These are phyloP conservation scores for Trifolium pratense DNA, from an alignment of 306 rosid genomes.

Conservation along the genomic window DNA sequence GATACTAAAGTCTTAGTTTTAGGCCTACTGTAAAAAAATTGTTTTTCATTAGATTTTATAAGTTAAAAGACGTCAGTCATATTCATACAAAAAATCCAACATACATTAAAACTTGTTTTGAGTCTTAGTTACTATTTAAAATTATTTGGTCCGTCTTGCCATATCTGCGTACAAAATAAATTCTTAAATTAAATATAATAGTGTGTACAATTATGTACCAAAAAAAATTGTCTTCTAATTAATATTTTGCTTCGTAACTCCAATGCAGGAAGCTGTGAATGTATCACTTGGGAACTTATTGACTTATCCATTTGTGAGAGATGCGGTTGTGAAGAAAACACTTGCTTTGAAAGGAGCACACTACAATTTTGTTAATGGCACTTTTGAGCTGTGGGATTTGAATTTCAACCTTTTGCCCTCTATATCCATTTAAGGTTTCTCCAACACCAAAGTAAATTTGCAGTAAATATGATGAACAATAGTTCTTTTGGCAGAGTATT, in stretches of 20 bases:
- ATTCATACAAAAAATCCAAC: no score
- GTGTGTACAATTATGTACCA: conserved; percentile 11
- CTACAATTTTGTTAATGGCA: conserved; percentile 76
- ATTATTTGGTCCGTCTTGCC: no score
- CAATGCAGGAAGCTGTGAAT: conserved; percentile 90
- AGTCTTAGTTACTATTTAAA: no score
- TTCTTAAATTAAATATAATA: no score
- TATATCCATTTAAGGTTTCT: conserved; percentile 33
- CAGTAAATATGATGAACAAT: conserved; percentile 5
- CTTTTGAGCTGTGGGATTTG: conserved; percentile 84
- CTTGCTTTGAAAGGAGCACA: conserved; percentile 81
- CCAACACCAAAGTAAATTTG: conserved; percentile 13
- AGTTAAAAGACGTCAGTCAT: no score
- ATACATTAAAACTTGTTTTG: no score
- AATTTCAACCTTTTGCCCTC: conserved; percentile 61
- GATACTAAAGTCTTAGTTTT: no score
- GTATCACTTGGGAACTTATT: conserved; percentile 83
- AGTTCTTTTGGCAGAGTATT: conserved; percentile 11
- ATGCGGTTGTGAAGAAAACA: conserved; percentile 55
- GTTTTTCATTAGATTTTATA: no score
- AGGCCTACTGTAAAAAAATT: no score
- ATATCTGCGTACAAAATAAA: no score
- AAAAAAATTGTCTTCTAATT: conserved; percentile 7
- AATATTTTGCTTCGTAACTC: conserved; percentile 19
- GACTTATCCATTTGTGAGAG: conserved; percentile 88